Evolutionary conservation across 1,284 basidiomycete genomes (phyloP).

Genomic region (Porodaedalea pini): DNA sequence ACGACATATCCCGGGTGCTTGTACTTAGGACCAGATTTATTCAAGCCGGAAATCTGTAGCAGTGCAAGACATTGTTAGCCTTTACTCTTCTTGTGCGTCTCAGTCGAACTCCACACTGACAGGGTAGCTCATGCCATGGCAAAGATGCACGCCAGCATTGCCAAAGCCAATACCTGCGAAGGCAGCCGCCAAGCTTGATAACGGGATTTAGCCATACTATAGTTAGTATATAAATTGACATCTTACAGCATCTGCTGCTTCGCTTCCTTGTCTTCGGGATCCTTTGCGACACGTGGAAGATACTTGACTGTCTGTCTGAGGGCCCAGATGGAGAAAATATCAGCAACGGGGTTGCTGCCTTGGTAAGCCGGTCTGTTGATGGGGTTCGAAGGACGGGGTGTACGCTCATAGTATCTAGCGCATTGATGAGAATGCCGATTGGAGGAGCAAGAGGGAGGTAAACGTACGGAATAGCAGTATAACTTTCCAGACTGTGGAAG

Average conservation of each 20-base stretch:
- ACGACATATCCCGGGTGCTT: slow-evolving; percentile 83
- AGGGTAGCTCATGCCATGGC: slow-evolving; percentile 84
- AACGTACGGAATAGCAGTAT: slow-evolving; percentile 81
- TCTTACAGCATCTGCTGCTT: slow-evolving; percentile 86
- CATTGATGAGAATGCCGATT: slow-evolving; percentile 18
- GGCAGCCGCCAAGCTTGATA: slow-evolving; percentile 71
- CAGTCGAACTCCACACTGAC: slow-evolving; percentile 37
- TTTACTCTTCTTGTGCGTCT: neutral
- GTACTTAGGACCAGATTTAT: slow-evolving; percentile 89
- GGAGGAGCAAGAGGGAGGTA: neutral
- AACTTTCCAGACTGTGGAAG: slow-evolving; percentile 93
- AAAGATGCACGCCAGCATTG: slow-evolving; percentile 90
- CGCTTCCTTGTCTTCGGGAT: slow-evolving; percentile 79
- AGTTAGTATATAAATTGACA: neutral
- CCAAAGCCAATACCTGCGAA: slow-evolving; percentile 96
- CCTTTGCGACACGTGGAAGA: slow-evolving; percentile 82
- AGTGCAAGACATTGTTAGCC: neutral
- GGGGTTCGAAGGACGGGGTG: slow-evolving; percentile 86
- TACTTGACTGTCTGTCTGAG: slow-evolving; percentile 88
- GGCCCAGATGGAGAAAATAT: slow-evolving; percentile 96
- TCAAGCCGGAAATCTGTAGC: slow-evolving; percentile 85
- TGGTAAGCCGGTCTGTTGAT: slow-evolving; percentile 91
- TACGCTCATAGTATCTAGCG: slow-evolving; percentile 83
- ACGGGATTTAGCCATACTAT: neutral
- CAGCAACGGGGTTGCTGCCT: slow-evolving; percentile 93